phyloP scores from a whole-genome alignment of 2,329 filamentous ascomycete species.

The Aspergillus eucalypticola region DNA sequence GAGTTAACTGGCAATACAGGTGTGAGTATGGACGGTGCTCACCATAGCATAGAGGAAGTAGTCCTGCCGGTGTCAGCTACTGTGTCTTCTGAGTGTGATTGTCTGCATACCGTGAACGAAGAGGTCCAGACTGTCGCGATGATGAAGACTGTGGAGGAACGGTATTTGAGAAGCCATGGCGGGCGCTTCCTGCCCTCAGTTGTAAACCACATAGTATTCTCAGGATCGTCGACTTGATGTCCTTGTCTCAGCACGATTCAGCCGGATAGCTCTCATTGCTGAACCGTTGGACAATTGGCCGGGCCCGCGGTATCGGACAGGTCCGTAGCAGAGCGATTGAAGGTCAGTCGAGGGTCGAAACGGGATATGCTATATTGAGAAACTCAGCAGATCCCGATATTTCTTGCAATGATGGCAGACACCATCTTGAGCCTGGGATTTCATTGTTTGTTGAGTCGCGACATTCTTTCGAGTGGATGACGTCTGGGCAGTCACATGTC shows the following conservation, averaged over 20 bases:
- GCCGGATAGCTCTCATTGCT: not conserved
- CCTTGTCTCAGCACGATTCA: not conserved
- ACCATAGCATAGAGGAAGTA: conserved; percentile 35
- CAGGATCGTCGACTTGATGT: not conserved
- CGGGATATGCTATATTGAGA: not conserved
- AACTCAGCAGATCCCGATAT: not conserved
- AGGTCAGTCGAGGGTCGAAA: not conserved
- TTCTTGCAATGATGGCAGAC: not conserved
- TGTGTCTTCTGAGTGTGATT: not conserved
- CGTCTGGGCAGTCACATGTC: not conserved
- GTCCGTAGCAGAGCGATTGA: not conserved
- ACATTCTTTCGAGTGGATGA: not conserved
- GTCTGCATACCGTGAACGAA: conserved; percentile 29
- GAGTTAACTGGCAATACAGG: not conserved
- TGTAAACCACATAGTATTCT: not conserved
- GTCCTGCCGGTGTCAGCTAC: conserved; percentile 21
- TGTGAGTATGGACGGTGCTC: not conserved
- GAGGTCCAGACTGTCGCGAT: conserved; percentile 54
- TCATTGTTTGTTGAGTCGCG: not conserved
- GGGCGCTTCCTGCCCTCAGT: conserved; percentile 9
- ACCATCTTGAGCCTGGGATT: not conserved
- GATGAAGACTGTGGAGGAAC: conserved; percentile 63
- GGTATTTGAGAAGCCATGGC: conserved; percentile 47
- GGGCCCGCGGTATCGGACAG: not conserved
- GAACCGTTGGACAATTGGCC: not conserved